phyloP scores from a whole-genome alignment of 2,329 filamentous ascomycete genomes.

The Pyricularia sp. region DNA sequence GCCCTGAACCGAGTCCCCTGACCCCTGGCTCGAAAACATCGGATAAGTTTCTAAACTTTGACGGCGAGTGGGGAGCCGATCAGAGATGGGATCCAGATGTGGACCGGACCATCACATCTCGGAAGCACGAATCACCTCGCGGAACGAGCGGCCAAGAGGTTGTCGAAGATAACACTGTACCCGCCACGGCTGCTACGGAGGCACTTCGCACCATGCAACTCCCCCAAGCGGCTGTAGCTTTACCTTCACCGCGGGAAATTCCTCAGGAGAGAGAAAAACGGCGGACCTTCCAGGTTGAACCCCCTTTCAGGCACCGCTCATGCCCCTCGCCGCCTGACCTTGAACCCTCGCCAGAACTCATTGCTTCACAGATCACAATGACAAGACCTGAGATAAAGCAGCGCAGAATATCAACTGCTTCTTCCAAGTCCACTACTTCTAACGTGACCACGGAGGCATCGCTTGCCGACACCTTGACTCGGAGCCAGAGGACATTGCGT shows the following conservation, averaged over 20 bases:
- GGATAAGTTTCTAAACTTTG: conserved; percentile 44
- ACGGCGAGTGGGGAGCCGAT: conserved; percentile 49
- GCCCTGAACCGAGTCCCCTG: conserved; percentile 27
- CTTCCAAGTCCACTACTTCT: conserved; percentile 40
- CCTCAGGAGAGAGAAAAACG: conserved; percentile 19
- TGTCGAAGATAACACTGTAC: conserved; percentile 35
- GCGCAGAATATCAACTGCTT: neutral
- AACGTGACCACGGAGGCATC: conserved; percentile 48
- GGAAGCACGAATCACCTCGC: conserved; percentile 24
- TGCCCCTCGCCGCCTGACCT: conserved; percentile 18
- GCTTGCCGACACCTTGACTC: conserved; percentile 39
- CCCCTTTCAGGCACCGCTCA: conserved; percentile 14
- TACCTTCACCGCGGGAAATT: conserved; percentile 25
- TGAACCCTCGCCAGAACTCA: conserved; percentile 29
- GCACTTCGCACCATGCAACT: conserved; percentile 37
- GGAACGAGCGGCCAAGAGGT: conserved; percentile 21
- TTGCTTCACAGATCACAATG: conserved; percentile 39
- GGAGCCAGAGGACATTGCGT: conserved; percentile 45
- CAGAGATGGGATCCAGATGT: conserved; percentile 47
- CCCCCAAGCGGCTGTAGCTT: conserved; percentile 28
- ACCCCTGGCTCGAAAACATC: conserved; percentile 24
- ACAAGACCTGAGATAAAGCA: neutral
- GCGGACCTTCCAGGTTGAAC: conserved; percentile 16
- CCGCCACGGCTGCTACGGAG: conserved; percentile 42
- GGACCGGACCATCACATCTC: conserved; percentile 43